These are phyloP conservation scores for Nakaseomyces delphensis DNA, from an alignment of 1,139 yeast species.

Conservation along the genomic window DNA sequence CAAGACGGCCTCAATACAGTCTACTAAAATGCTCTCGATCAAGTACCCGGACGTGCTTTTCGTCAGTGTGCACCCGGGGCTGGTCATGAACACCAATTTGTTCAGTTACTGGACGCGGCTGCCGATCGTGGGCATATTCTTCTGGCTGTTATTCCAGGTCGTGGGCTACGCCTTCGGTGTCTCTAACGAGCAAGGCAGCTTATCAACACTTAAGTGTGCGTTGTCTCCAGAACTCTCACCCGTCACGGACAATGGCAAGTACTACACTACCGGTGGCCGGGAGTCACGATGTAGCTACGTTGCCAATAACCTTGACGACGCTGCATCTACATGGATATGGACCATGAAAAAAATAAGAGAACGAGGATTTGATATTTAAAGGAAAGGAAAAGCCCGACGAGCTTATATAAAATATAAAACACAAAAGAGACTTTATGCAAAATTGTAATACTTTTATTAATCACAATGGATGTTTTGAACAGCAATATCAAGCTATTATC, in stretches of 20 bases:
- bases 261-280: slow-evolving; percentile 52
- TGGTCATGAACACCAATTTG: slow-evolving; percentile 69
- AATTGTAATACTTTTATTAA: no score
- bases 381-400: no score
- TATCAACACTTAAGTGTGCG: slow-evolving; percentile 57
- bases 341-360: slow-evolving; percentile 53
- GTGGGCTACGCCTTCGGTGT: slow-evolving; percentile 66
- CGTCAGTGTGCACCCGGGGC: slow-evolving; percentile 75
- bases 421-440: no score
- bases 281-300: slow-evolving; percentile 47
- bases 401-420: no score
- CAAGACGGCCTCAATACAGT: slow-evolving; percentile 73
- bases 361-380: slow-evolving; percentile 36
- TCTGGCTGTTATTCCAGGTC: slow-evolving; percentile 60
- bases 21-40: slow-evolving; percentile 54
- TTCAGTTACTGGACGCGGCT: slow-evolving; percentile 68
- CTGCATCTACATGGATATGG: slow-evolving; percentile 80
- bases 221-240: slow-evolving; percentile 44
- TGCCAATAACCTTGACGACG: slow-evolving; percentile 52
- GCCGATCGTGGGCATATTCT: slow-evolving; percentile 65
- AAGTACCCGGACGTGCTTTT: slow-evolving; percentile 60
- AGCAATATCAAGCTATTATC: no score
- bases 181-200: slow-evolving; percentile 61
- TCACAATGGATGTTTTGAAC: no score
- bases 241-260: slow-evolving; percentile 59